These are phyloP conservation scores for Nicotiana otophora DNA, from an alignment of 257 asterid species.

Conservation along the genomic window DNA sequence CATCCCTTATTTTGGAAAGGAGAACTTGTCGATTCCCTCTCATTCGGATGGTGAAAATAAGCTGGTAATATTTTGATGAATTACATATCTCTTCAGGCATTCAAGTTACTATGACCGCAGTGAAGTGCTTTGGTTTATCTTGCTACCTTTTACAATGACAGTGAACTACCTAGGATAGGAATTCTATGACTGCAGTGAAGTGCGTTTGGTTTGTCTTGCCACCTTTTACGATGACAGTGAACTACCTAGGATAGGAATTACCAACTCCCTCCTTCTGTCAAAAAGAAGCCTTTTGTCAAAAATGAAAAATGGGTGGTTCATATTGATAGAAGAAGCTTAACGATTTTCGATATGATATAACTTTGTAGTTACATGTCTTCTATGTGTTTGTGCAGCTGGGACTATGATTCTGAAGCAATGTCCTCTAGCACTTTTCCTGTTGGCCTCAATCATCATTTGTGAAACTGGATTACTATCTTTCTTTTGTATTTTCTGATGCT, in stretches of 20 bases:
- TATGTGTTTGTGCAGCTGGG: neutral
- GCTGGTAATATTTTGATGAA: slow-evolving; percentile 29
- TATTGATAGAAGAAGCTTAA: neutral
- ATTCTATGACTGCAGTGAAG: neutral
- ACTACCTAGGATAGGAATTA: neutral
- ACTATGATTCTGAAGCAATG: neutral
- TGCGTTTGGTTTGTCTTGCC: neutral
- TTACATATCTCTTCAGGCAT: neutral
- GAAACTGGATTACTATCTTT: neutral
- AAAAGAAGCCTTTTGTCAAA: neutral
- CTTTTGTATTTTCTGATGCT: neutral
- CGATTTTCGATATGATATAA: neutral
- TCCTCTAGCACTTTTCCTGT: slow-evolving; percentile 2
- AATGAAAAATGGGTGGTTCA: neutral
- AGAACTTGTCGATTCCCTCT: slow-evolving; percentile 29
- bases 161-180: too few relatives aligned
- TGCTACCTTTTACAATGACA: neutral
- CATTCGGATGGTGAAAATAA: slow-evolving; percentile 41
- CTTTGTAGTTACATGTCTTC: neutral
- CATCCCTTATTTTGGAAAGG: slow-evolving; percentile 29
- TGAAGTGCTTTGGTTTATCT: neutral
- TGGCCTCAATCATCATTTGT: neutral
- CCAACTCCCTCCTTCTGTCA: neutral
- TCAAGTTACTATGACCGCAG: neutral
- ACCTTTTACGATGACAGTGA: neutral